Evolutionary conservation across 2,329 filamentous ascomycete species (phyloP).

Genomic region (Blastomyces emzantsi): DNA sequence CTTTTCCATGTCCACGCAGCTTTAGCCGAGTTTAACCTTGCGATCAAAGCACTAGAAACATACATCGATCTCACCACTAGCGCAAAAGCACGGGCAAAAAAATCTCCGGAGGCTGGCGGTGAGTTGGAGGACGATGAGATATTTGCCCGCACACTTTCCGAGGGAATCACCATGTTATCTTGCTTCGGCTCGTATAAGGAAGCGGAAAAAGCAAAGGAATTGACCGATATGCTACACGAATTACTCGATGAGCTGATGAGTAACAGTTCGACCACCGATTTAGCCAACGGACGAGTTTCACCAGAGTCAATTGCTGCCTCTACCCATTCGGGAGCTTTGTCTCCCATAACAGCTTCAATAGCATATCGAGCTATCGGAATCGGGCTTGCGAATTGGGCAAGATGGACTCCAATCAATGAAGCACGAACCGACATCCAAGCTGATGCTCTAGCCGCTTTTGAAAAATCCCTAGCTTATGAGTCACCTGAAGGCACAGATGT

Average conservation of each 20-base stretch:
- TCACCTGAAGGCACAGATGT: constrained; percentile 59
- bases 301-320: constrained; percentile 2
- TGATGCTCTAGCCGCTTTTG: constrained; percentile 67
- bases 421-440: constrained; percentile 63
- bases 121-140: constrained; percentile 72
- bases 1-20: constrained; percentile 82
- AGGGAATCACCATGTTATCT: constrained; percentile 72
- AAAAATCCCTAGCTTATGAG: constrained; percentile 60
- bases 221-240: constrained; percentile 55
- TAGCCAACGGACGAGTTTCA: constrained; percentile 15
- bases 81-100: constrained; percentile 73
- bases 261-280: constrained; percentile 15
- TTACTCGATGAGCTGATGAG: constrained; percentile 19
- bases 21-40: constrained; percentile 84
- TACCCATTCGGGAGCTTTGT: constrained; percentile 33
- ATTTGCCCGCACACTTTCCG: constrained; percentile 66
- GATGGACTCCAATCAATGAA: constrained; percentile 66
- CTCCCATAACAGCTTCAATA: constrained; percentile 54
- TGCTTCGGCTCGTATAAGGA: constrained; percentile 67
- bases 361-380: constrained; percentile 81
- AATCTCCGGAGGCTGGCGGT: constrained; percentile 52
- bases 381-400: constrained; percentile 78
- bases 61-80: constrained; percentile 83
- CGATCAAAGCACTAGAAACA: constrained; percentile 82
- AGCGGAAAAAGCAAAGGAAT: constrained; percentile 65